These are phyloP conservation scores for Aspergillus sp. DNA, from an alignment of 2,329 filamentous ascomycete species.

Conservation along the genomic window DNA sequence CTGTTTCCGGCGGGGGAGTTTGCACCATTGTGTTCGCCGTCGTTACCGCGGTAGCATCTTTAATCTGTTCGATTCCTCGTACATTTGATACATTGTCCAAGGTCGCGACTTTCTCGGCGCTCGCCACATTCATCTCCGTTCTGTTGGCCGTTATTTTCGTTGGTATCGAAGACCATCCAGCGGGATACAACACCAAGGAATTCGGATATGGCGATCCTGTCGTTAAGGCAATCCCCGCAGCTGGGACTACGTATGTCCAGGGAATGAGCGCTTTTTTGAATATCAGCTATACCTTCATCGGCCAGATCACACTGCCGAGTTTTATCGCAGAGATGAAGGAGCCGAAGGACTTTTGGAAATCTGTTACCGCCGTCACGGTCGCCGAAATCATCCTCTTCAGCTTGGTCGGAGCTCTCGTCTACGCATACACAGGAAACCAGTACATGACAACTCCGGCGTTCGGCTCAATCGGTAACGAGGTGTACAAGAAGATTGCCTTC, in stretches of 20 bases:
- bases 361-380: slow-evolving; percentile 86
- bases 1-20: slow-evolving; percentile 69
- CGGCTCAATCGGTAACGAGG: slow-evolving; percentile 70
- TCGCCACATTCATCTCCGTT: slow-evolving; percentile 89
- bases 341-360: slow-evolving; percentile 83
- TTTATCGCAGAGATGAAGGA: slow-evolving; percentile 94
- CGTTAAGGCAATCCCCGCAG: slow-evolving; percentile 66
- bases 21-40: slow-evolving; percentile 81
- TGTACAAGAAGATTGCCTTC: slow-evolving; percentile 85
- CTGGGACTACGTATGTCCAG: slow-evolving; percentile 74
- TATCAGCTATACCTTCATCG: slow-evolving; percentile 95
- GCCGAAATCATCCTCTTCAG: slow-evolving; percentile 84
- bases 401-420: slow-evolving; percentile 76
- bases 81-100: slow-evolving; percentile 81
- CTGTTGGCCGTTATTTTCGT: slow-evolving; percentile 80
- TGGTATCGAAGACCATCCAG: slow-evolving; percentile 72
- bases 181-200: slow-evolving; percentile 58
- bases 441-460: slow-evolving; percentile 89
- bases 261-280: slow-evolving; percentile 90
- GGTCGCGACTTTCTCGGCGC: slow-evolving; percentile 73
- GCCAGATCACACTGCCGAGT: slow-evolving; percentile 87
- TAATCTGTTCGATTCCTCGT: slow-evolving; percentile 75
- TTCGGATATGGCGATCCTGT: slow-evolving; percentile 61
- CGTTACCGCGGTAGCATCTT: slow-evolving; percentile 73
- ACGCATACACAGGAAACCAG: slow-evolving; percentile 84